A percentile compares a stretch with the other conserved stretches of the same genome.
phyloP scores from a whole-genome alignment of 129 eudicot genomes.

The Flaveria trinervia region DNA sequence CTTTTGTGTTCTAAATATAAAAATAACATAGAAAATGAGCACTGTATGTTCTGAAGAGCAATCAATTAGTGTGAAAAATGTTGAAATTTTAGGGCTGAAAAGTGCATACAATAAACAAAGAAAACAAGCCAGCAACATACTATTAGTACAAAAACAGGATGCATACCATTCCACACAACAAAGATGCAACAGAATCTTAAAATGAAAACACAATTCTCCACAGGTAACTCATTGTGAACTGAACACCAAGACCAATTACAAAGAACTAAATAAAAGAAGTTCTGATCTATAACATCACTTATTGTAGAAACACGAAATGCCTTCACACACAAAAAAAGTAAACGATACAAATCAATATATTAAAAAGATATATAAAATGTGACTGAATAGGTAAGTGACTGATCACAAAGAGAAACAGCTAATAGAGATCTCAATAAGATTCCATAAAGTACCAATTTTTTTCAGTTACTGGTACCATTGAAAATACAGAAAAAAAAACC shows the following conservation, averaged over 20 bases:
- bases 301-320: neutral
- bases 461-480: too few species aligned
- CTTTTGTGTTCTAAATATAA: conserved; percentile 73
- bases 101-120: conserved; percentile 16
- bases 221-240: conserved; percentile 13
- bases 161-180: conserved; percentile 15
- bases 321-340: conserved; percentile 3
- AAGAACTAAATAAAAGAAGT: neutral
- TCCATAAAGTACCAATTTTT: neutral
- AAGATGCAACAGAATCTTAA: neutral
- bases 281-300: conserved; percentile 9
- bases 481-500: too few species aligned
- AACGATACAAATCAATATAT: neutral
- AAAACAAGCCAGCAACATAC: conserved; percentile 3
- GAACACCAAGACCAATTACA: conserved; percentile 7
- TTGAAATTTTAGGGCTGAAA: conserved; percentile 3
- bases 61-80: neutral
- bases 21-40: conserved; percentile 24
- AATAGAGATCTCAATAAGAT: neutral
- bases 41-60: conserved; percentile 19
- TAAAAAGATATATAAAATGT: neutral
- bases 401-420: neutral
- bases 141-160: conserved; percentile 1
- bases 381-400: neutral
- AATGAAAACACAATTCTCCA: neutral